Evolutionary conservation across 2,329 filamentous ascomycete genomes (phyloP).

Genomic region (Biscogniauxia sp.): DNA sequence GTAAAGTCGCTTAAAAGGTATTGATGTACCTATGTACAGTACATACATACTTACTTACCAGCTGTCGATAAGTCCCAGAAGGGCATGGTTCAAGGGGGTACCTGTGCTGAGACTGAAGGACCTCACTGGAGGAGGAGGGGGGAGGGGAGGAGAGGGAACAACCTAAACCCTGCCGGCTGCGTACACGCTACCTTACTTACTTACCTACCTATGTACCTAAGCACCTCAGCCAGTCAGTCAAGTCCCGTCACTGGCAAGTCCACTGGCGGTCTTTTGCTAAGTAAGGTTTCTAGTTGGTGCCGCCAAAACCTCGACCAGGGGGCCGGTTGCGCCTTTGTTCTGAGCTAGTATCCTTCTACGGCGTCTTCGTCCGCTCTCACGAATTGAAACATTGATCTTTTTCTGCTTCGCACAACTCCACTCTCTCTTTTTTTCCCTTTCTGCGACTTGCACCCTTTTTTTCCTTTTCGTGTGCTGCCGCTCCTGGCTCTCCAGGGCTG

Average conservation of each 20-base stretch:
- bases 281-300: background rate
- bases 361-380: slow-evolving; percentile 9
- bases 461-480: slow-evolving; percentile 35
- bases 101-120: slow-evolving; percentile 4
- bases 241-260: too few relatives aligned
- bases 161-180: background rate
- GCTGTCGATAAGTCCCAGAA: background rate
- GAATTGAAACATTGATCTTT: slow-evolving; percentile 34
- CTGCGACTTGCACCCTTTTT: slow-evolving; percentile 31
- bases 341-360: background rate
- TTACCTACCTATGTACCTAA: too few relatives aligned
- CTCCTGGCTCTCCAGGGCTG: slow-evolving; percentile 48
- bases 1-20: too few relatives aligned
- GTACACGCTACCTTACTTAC: background rate
- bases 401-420: slow-evolving; percentile 41
- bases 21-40: background rate
- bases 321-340: background rate
- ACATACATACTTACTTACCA: background rate
- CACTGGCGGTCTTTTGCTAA: too few relatives aligned
- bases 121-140: background rate
- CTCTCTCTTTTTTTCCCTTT: slow-evolving; percentile 39
- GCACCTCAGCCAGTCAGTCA: too few relatives aligned
- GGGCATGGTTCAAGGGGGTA: background rate
- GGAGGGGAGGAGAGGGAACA: background rate
- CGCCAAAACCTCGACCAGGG: background rate